phyloP scores from a whole-genome alignment of 768 basidiomycete genomes.

The Kwoniella dejecticola region DNA sequence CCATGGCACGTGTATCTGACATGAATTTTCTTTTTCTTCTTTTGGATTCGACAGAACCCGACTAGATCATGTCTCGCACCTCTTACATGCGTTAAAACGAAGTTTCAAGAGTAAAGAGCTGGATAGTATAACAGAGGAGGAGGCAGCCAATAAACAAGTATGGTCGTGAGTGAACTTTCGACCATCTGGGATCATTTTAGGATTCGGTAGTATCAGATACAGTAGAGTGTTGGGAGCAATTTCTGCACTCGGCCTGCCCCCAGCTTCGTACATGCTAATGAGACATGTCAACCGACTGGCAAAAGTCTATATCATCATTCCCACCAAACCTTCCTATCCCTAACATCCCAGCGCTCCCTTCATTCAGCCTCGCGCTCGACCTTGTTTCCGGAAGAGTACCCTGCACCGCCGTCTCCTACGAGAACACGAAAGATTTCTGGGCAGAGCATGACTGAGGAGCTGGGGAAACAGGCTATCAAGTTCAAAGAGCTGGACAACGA shows the following conservation, averaged over 20 bases:
- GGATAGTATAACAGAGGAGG: conserved; percentile 31
- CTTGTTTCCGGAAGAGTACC: conserved; percentile 18
- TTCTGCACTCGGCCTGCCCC: no score
- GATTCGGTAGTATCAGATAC: no score
- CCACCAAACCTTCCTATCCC: conserved; percentile 42
- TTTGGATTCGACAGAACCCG: conserved; percentile 36
- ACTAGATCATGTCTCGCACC: conserved; percentile 40
- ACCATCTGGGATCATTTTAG: no score
- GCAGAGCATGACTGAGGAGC: conserved; percentile 15
- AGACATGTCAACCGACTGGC: no score
- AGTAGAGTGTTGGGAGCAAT: no score
- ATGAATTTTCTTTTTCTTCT: no score
- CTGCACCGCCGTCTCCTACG: conserved; percentile 4
- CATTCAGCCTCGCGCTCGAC: conserved; percentile 25
- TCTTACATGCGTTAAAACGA: conserved; percentile 35
- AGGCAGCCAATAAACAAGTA: conserved; percentile 46
- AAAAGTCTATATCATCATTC: conserved; percentile 40
- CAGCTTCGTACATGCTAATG: no score
- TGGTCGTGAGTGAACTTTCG: conserved; percentile 37
- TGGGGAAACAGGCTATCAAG: conserved; percentile 21
- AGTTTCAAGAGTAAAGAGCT: conserved; percentile 36
- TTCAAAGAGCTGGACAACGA: conserved; percentile 30
- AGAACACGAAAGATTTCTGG: conserved; percentile 24
- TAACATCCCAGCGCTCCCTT: conserved; percentile 38
- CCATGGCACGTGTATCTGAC: no score